A percentile compares a stretch with the other conserved stretches of the same genome.
phyloP scores from a whole-genome alignment of 1,284 basidiomycete species.

The Cryptococcus wingfieldii region DNA sequence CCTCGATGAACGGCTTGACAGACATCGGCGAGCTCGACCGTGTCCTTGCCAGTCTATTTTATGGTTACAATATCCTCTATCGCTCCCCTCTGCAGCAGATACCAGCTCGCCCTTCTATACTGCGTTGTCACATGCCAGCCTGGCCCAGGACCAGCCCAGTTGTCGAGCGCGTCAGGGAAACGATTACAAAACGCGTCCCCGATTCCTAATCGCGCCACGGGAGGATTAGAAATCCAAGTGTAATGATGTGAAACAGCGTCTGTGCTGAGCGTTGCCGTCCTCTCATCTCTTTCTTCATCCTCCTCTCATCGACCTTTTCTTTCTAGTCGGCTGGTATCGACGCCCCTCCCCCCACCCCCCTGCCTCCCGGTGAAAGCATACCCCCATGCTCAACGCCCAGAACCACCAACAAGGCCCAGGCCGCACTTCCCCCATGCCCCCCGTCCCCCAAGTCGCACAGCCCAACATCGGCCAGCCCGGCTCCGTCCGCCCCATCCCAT shows the following conservation, averaged over 20 bases:
- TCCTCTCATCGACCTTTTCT: not conserved
- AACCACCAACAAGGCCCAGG: constrained; percentile 5
- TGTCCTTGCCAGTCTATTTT: too few species aligned
- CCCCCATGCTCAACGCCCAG: constrained; percentile 15
- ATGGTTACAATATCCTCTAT: too few species aligned
- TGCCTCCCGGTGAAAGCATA: constrained; percentile 1
- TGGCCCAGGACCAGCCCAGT: too few species aligned
- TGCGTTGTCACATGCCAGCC: too few species aligned
- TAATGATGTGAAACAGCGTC: not conserved
- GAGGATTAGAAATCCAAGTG: not conserved
- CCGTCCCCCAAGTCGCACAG: constrained; percentile 28
- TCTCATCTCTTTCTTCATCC: too few species aligned
- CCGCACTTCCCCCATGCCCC: constrained; percentile 36
- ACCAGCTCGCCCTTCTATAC: too few species aligned
- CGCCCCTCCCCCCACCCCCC: constrained; percentile 5
- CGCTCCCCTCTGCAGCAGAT: too few species aligned
- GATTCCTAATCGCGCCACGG: not conserved
- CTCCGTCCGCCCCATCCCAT: constrained; percentile 6
- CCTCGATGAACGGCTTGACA: too few species aligned
- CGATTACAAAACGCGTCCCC: too few species aligned
- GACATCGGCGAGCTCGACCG: too few species aligned
- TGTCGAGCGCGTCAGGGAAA: too few species aligned
- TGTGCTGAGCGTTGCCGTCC: too few species aligned
- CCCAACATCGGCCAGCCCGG: constrained; percentile 39
- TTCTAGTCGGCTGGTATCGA: not conserved